Evolutionary conservation across 768 basidiomycete genomes (phyloP).

Genomic region (Nevesoporus exiguus): DNA sequence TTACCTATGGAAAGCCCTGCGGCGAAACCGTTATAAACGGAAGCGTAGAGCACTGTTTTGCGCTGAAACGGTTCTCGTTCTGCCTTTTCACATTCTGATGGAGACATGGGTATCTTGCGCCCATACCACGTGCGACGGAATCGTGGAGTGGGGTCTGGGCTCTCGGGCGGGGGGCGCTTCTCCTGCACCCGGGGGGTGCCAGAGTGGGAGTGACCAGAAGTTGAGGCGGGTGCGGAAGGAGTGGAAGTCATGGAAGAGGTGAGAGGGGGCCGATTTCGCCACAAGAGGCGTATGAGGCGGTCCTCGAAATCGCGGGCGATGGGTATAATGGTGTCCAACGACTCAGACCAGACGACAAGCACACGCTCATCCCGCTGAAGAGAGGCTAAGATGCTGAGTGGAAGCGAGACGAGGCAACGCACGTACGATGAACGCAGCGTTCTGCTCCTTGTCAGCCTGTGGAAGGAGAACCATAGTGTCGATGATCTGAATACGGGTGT

Average conservation of each 20-base stretch:
- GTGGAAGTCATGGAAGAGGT: conserved; percentile 23
- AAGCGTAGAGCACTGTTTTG: conserved; percentile 23
- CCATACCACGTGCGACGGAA: conserved; percentile 61
- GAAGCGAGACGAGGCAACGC: not conserved
- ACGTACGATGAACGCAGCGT: conserved; percentile 70
- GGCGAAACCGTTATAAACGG: conserved; percentile 27
- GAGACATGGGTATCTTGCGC: conserved; percentile 41
- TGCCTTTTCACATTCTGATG: conserved; percentile 30
- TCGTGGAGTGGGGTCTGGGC: conserved; percentile 25
- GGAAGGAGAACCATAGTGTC: conserved; percentile 77
- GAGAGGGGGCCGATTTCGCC: conserved; percentile 38
- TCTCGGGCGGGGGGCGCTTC: conserved; percentile 14
- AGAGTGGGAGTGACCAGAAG: conserved; percentile 37
- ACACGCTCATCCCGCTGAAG: conserved; percentile 75
- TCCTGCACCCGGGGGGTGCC: conserved; percentile 17
- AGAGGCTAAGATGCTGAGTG: not conserved
- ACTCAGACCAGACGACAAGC: conserved; percentile 82
- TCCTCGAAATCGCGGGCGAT: conserved; percentile 50
- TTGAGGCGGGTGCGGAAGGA: conserved; percentile 32
- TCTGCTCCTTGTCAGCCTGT: conserved; percentile 38
- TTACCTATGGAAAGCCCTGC: conserved; percentile 26
- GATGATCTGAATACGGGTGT: conserved; percentile 78
- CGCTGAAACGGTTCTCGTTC: conserved; percentile 13
- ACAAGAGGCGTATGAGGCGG: conserved; percentile 53
- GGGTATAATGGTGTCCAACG: conserved; percentile 68